phyloP scores from a whole-genome alignment of 441 rosid species.

The Flueggea neowawraea region DNA sequence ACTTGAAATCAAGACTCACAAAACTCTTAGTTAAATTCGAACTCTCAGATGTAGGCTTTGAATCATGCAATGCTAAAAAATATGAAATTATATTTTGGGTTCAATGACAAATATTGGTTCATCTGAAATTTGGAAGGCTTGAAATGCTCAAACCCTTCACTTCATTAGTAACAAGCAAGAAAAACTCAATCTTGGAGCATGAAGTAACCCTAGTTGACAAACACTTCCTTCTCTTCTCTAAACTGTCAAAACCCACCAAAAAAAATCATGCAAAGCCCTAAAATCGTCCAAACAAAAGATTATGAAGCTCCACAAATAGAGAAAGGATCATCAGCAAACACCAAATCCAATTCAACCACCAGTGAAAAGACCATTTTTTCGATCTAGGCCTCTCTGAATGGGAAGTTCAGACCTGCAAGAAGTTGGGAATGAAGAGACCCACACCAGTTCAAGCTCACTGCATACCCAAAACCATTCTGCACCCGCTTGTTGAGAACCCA shows the following conservation, averaged over 20 bases:
- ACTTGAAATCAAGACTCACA: slow-evolving; percentile 92
- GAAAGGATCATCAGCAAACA: slow-evolving; percentile 31
- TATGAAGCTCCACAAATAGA: slow-evolving; percentile 19
- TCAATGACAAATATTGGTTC: no score
- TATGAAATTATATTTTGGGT: no score
- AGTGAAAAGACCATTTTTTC: slow-evolving; percentile 29
- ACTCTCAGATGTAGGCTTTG: no score
- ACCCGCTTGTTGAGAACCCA: slow-evolving; percentile 73
- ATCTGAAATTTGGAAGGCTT: no score
- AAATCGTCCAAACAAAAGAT: slow-evolving; percentile 22
- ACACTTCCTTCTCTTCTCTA: neutral
- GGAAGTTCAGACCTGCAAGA: slow-evolving; percentile 81
- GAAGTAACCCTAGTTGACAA: neutral
- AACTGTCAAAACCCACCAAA: neutral
- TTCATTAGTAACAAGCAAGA: no score
- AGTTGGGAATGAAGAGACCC: slow-evolving; percentile 76
- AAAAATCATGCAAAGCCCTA: no score
- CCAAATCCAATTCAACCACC: slow-evolving; percentile 15
- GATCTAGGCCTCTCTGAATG: slow-evolving; percentile 79
- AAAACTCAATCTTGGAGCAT: no score
- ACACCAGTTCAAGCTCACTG: slow-evolving; percentile 89
- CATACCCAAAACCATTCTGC: slow-evolving; percentile 76
- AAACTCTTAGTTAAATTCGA: no score
- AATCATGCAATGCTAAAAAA: no score
- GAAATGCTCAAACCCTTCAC: no score